Evolutionary conservation across 768 basidiomycete species (phyloP).

Genomic region (Termitomyces sp.): DNA sequence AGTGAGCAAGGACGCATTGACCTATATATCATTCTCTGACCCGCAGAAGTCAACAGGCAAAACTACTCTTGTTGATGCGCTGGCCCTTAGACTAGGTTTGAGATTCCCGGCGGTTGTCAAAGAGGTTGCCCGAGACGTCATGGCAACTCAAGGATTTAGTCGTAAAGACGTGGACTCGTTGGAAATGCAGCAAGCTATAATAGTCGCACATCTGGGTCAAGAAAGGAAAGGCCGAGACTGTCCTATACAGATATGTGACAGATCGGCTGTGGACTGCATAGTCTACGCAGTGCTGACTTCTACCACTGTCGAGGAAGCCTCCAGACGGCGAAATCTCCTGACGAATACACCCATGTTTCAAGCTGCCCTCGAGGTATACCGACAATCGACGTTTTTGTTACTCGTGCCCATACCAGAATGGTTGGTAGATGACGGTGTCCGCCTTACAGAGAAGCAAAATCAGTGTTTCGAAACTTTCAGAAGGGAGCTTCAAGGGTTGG

Average conservation of each 20-base stretch:
- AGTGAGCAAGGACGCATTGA: constrained; percentile 20
- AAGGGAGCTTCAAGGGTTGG: constrained; percentile 32
- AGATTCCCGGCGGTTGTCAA: constrained; percentile 36
- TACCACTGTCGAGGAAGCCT: constrained; percentile 28
- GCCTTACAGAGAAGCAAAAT: constrained; percentile 45
- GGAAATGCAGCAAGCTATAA: constrained; percentile 61
- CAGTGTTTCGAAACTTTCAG: constrained; percentile 33
- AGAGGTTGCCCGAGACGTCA: constrained; percentile 59
- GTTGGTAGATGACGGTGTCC: constrained; percentile 60
- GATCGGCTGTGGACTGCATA: constrained; percentile 61
- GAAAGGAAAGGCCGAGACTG: constrained; percentile 28
- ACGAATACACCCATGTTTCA: constrained; percentile 34
- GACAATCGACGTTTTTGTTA: constrained; percentile 44
- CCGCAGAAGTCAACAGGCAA: constrained; percentile 55
- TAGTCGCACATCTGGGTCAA: constrained; percentile 45
- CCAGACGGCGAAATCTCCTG: constrained; percentile 27
- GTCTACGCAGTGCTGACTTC: constrained; percentile 54
- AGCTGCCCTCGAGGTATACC: constrained; percentile 35
- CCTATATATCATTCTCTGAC: neutral
- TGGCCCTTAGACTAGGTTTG: constrained; percentile 38
- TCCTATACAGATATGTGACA: constrained; percentile 46
- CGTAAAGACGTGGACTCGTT: constrained; percentile 41
- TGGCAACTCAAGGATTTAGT: constrained; percentile 47
- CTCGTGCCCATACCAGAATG: constrained; percentile 53
- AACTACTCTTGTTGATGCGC: constrained; percentile 55